Base-by-base conservation (phyloP, 768 basidiomycete genomes). In the Psilocybe subaeruginosa region DNA sequence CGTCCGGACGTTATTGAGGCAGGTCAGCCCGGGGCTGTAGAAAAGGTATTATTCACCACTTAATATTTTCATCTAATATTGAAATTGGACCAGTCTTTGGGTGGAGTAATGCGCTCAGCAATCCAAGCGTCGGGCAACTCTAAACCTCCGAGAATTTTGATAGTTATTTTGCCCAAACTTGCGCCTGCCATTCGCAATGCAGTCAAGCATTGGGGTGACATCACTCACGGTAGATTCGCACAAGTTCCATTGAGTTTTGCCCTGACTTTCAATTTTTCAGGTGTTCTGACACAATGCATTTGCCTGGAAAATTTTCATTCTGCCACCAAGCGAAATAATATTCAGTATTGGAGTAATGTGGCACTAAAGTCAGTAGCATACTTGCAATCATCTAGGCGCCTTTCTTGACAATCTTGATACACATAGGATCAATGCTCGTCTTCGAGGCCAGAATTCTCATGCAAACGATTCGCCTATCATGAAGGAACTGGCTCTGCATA, bases 191-290 rank as follows among this genome's bases (percentile, higher is more conserved):
- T 85, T 0, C 70, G 84, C 11, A 71, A 70, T 2, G 54, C 64
- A 0, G 78, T 90, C 27, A 90, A 90, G 61, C 76, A 78, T 23
- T 86, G 81, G 78, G 86, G 88, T 0, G 87, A 8, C 35, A 53
- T 53, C 8, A 53, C 31, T 33, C 49, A 63, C 23, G 77, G 77
- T 72, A 43, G 4, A 16, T 8, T 14, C 14, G 14, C n/a, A 39
- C n/a, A 43, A 43, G 14, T 6, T 43, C 41, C 14, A 43, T 8
- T 12, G 41, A 43, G 41, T 43, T 12, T 8, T 12, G 11, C 14
- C 4, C 14, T 43, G 41, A 14, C 4, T 11, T 8, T 43, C 14
- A 43, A 43, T 1, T 43, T 8, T 43, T 12, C 41, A 67, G 81
- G 81, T n/a, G 66, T 80, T 8, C 64, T 74, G 3, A 84, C 83